Base-by-base conservation (phyloP, 2,329 filamentous ascomycete species). In the Lasiodiplodia sp. region DNA sequence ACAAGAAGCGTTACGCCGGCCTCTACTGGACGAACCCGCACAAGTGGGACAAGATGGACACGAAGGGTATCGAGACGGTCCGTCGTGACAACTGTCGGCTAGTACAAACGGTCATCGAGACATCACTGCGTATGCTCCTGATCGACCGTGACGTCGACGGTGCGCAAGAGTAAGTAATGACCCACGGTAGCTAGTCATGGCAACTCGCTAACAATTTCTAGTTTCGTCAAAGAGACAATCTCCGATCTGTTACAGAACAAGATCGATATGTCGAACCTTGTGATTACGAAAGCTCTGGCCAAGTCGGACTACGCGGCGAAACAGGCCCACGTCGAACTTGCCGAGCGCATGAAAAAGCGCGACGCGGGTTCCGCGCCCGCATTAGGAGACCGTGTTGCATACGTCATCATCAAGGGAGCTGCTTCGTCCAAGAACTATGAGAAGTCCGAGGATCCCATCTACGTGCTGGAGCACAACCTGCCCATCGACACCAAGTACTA, bases 21-120 rank as follows among this genome's bases (percentile, higher is more conserved):
- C 82, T 99, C 38, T 98, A 93, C 82, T 99, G 94, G 94, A 99
- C 96, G 5, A 96, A 92, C 72, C 89, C 95, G 0, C 88, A 95
- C 52, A 97, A 97, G 81, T 96, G 92, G 79, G 96, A 99, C 86
- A 99, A 98, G 85, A 99, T 99, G 96, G 96, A 99, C 81, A 98
- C 93, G 70, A 99, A 99, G 80, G 96, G 96, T 86, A 98, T 99
- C 73, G 96, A 99, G 82, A 99, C 96, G 3, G 96, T 99, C 57
- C 91, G 96, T 73, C 87, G 96, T 86, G 96, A 99, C 80, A 99
- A 99, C 78, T 99, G 96, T 78, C 86, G 96, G 65, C 84, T 99
- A 69, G 96, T 98, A 18, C 95, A 98, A 80, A 97, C 92, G 3
- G 96, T 98, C 69, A 98, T 99, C 75, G 96, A 99, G 81, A 98